Percentiles rank a stretch among this genome's conserved stretches.
Conservation (phyloP, 1,284 basidiomycete genomes). For the Lentinula novae-zelandiae region DNA sequence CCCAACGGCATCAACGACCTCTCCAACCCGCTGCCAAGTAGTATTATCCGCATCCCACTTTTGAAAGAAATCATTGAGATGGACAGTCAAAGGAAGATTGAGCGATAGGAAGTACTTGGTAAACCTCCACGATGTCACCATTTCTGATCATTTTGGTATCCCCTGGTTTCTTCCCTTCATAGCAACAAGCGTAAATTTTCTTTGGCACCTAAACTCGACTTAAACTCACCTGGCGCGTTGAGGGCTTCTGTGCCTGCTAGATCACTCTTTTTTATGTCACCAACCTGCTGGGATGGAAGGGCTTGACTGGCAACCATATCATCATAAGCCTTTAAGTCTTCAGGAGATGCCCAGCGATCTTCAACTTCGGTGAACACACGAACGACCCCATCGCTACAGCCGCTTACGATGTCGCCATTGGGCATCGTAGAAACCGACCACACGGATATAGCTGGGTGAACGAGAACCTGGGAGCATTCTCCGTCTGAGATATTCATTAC, state of each 20-base stretch:
- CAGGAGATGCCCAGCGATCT: conserved; percentile 70
- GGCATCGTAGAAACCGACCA: conserved; percentile 87
- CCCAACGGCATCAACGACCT: conserved; percentile 93
- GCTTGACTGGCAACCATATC: conserved; percentile 69
- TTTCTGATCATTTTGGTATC: conserved; percentile 90
- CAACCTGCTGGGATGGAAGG: conserved; percentile 78
- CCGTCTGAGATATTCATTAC: conserved; percentile 31
- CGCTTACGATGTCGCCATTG: conserved; percentile 88
- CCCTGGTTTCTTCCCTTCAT: conserved; percentile 82
- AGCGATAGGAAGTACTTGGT: conserved; percentile 56
- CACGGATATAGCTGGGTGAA: conserved; percentile 91
- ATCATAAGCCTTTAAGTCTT: conserved; percentile 69
- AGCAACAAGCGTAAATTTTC: background rate
- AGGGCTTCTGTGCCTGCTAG: conserved; percentile 85
- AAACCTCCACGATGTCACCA: conserved; percentile 77
- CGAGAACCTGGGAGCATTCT: conserved; percentile 81
- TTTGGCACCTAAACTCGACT: background rate
- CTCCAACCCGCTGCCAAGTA: conserved; percentile 91
- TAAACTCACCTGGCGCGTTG: conserved; percentile 56
- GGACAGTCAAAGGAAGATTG: background rate
- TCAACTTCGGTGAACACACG: conserved; percentile 82
- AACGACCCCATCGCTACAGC: conserved; percentile 84
- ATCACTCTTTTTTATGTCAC: conserved; percentile 89
- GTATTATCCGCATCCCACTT: conserved; percentile 71
- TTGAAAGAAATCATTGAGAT: conserved; percentile 1